These are phyloP conservation scores for Scheffersomyces stambukii DNA, from an alignment of 1,139 yeast species.

Conservation along the genomic window DNA sequence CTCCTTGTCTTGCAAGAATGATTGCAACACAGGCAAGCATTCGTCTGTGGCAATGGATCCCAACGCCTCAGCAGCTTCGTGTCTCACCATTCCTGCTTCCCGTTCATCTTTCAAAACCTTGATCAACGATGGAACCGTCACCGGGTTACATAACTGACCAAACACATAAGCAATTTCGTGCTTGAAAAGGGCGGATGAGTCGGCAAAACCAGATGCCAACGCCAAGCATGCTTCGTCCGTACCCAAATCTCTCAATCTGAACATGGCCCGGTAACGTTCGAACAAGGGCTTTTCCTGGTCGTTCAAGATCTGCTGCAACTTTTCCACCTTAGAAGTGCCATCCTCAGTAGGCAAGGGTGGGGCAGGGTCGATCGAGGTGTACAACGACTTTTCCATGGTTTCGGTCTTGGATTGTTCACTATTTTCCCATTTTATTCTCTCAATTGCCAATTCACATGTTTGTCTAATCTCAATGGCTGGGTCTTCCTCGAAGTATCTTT, in stretches of 20 bases:
- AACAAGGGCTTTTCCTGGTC: constrained; percentile 77
- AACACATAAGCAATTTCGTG: constrained; percentile 98
- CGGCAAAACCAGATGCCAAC: constrained; percentile 83
- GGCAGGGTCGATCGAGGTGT: constrained; percentile 93
- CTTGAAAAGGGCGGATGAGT: constrained; percentile 88
- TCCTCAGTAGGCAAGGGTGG: constrained; percentile 81
- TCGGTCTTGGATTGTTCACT: constrained; percentile 63
- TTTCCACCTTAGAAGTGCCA: constrained; percentile 48
- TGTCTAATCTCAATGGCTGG: constrained; percentile 88
- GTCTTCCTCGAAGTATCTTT: constrained; percentile 62
- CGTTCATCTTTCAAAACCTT: constrained; percentile 69
- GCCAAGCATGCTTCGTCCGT: constrained; percentile 91
- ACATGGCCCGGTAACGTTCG: constrained; percentile 97
- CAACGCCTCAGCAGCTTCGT: constrained; percentile 98
- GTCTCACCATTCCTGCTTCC: constrained; percentile 98
- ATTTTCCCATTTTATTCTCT: constrained; percentile 88
- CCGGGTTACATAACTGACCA: constrained; percentile 95
- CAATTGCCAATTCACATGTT: constrained; percentile 96
- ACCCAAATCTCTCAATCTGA: constrained; percentile 92
- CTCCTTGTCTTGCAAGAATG: constrained; percentile 76
- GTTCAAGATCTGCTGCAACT: constrained; percentile 65
- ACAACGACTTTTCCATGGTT: constrained; percentile 68
- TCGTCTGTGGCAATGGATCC: constrained; percentile 98
- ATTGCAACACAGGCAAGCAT: constrained; percentile 79
- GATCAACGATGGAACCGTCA: constrained; percentile 81